Conservation (phyloP, 352 stramenopile genomes). For the Pythium plurisporium region DNA sequence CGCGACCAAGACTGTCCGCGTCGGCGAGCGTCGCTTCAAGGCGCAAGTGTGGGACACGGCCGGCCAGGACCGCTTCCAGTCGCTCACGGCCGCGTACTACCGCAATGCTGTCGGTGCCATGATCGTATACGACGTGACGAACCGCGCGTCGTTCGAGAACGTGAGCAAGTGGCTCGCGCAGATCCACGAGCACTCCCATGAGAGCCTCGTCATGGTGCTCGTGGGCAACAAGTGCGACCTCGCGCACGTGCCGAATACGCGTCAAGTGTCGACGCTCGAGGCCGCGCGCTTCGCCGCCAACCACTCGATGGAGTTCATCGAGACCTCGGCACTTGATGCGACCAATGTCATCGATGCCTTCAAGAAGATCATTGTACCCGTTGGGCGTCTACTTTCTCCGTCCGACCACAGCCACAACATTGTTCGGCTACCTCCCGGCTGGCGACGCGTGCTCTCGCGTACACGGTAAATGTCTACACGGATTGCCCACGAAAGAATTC, state of each 20-base stretch:
- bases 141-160: conserved; percentile 80
- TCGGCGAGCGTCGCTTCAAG: conserved; percentile 79
- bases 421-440: conserved; percentile 57
- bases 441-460: conserved; percentile 76
- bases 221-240: conserved; percentile 89
- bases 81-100: conserved; percentile 91
- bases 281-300: conserved; percentile 74
- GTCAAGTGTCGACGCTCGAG: conserved; percentile 84
- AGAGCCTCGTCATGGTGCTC: conserved; percentile 80
- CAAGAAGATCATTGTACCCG: conserved; percentile 84
- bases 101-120: conserved; percentile 87
- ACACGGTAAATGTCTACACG: conserved; percentile 31
- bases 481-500: neutral
- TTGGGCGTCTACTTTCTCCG: conserved; percentile 70
- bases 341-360: conserved; percentile 87
- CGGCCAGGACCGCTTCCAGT: conserved; percentile 89
- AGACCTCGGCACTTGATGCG: conserved; percentile 79
- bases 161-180: conserved; percentile 73
- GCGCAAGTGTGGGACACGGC: conserved; percentile 89
- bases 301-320: conserved; percentile 84
- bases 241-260: conserved; percentile 62
- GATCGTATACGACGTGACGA: conserved; percentile 92
- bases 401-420: conserved; percentile 56
- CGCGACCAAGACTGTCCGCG: conserved; percentile 80
- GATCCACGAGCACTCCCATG: conserved; percentile 77